A percentile compares a stretch with the other conserved stretches of the same genome.
Evolutionary conservation across 495 filamentous ascomycete species (phyloP).

Genomic region (Friedmanniomyces endolithicus): DNA sequence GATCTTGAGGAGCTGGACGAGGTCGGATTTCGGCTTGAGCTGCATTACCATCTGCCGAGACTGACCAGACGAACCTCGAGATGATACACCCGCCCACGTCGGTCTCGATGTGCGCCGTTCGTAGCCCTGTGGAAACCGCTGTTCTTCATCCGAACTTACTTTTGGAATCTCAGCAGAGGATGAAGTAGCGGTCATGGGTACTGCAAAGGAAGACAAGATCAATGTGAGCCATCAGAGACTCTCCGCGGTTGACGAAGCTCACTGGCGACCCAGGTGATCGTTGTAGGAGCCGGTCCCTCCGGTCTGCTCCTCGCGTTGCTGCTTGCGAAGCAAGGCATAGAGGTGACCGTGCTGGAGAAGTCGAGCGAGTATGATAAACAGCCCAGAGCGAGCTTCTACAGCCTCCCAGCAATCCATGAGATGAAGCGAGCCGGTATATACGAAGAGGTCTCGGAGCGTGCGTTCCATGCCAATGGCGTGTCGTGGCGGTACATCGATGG

Average conservation of each 20-base stretch:
- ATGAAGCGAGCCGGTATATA: slow-evolving; percentile 43
- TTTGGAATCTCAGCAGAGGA: not conserved
- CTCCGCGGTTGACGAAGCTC: not conserved
- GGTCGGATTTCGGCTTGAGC: too few species aligned
- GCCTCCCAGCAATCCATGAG: slow-evolving; percentile 38
- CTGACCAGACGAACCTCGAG: too few species aligned
- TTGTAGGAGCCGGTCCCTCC: slow-evolving; percentile 47
- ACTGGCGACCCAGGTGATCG: slow-evolving; percentile 25
- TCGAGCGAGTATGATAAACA: slow-evolving; percentile 39
- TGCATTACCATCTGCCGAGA: too few species aligned
- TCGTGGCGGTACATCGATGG: slow-evolving; percentile 34
- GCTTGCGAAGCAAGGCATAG: slow-evolving; percentile 42
- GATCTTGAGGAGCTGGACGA: too few species aligned
- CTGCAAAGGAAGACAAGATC: not conserved
- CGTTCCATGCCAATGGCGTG: slow-evolving; percentile 38
- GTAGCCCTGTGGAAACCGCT: not conserved
- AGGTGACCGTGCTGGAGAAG: slow-evolving; percentile 43
- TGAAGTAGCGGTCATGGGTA: not conserved
- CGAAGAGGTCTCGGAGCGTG: slow-evolving; percentile 36
- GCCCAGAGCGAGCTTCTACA: slow-evolving; percentile 43
- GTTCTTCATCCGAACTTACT: not conserved
- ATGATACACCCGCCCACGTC: too few species aligned
- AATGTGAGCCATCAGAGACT: not conserved
- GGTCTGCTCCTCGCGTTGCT: slow-evolving; percentile 44
- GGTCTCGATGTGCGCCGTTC: too few species aligned